Evolutionary conservation across 1,284 basidiomycete species (phyloP).

Genomic region (Mycena citricolor): DNA sequence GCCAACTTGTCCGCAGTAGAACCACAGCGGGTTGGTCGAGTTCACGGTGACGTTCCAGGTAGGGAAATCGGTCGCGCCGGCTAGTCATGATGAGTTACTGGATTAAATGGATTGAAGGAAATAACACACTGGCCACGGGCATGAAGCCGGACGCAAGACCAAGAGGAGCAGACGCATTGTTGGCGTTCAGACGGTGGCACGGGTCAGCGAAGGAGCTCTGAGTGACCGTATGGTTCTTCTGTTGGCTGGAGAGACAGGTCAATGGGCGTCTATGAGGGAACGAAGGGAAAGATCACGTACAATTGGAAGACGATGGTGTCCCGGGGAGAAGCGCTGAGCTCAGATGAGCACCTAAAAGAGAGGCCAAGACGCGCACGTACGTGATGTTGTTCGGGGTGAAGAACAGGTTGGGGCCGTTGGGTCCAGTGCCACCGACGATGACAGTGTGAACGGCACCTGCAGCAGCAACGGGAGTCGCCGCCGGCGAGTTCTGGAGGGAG

Average conservation of each 20-base stretch:
- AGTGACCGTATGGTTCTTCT: conserved; percentile 58
- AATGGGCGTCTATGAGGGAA: too few species aligned
- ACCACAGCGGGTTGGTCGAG: conserved; percentile 52
- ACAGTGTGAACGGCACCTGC: conserved; percentile 40
- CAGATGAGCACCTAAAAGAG: not conserved
- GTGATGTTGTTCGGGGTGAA: conserved; percentile 45
- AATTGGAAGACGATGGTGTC: conserved; percentile 28
- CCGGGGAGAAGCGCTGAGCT: conserved; percentile 33
- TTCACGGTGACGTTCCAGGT: conserved; percentile 52
- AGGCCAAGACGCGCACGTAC: not conserved
- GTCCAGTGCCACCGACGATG: conserved; percentile 38
- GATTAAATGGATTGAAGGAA: too few species aligned
- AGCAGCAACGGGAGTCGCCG: conserved; percentile 35
- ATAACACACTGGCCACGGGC: conserved; percentile 50
- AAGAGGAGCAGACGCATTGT: conserved; percentile 23
- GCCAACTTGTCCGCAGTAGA: conserved; percentile 43
- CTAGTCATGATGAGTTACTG: too few species aligned
- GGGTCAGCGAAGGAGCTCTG: conserved; percentile 58
- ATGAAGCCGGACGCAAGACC: conserved; percentile 37
- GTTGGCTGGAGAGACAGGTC: conserved; percentile 12
- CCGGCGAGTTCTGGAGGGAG: conserved; percentile 39
- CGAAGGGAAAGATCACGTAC: not conserved
- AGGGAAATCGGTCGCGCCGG: conserved; percentile 39
- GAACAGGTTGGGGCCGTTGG: too few species aligned
- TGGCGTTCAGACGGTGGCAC: conserved; percentile 47